These are phyloP conservation scores for Graphilbum fragrans DNA, from an alignment of 2,329 filamentous ascomycete species.

Conservation along the genomic window DNA sequence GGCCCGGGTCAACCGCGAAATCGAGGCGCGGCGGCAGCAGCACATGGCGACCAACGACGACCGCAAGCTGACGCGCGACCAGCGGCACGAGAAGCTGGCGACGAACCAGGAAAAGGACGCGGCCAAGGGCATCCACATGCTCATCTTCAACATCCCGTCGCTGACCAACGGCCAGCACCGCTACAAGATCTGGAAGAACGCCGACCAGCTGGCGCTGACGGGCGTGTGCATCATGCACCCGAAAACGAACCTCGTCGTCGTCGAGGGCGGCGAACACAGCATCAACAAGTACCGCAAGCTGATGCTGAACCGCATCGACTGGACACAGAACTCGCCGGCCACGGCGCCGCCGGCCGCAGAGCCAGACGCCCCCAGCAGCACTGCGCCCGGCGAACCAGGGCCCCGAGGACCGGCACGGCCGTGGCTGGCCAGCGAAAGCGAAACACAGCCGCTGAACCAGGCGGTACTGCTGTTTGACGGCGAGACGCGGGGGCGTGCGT, in stretches of 20 bases:
- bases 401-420: conserved; percentile 51
- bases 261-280: conserved; percentile 79
- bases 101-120: conserved; percentile 80
- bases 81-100: conserved; percentile 72
- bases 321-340: conserved; percentile 77
- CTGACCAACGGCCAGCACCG: conserved; percentile 89
- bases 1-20: conserved; percentile 84
- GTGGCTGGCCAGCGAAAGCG: conserved; percentile 73
- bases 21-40: conserved; percentile 69
- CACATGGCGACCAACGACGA: conserved; percentile 73
- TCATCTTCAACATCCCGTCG: conserved; percentile 81
- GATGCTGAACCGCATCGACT: conserved; percentile 87
- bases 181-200: conserved; percentile 87
- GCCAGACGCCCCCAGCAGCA: background rate
- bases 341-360: conserved; percentile 1
- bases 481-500: conserved; percentile 66
- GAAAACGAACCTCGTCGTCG: conserved; percentile 75
- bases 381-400: conserved; percentile 22
- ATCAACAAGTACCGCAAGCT: conserved; percentile 82
- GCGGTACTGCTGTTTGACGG: conserved; percentile 86
- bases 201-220: conserved; percentile 75
- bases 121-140: conserved; percentile 69
- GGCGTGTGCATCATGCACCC: conserved; percentile 90
- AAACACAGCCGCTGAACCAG: conserved; percentile 70
- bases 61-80: conserved; percentile 78